Base-by-base conservation (phyloP, 805 yeast species). In the Candida namnaoensis region DNA sequence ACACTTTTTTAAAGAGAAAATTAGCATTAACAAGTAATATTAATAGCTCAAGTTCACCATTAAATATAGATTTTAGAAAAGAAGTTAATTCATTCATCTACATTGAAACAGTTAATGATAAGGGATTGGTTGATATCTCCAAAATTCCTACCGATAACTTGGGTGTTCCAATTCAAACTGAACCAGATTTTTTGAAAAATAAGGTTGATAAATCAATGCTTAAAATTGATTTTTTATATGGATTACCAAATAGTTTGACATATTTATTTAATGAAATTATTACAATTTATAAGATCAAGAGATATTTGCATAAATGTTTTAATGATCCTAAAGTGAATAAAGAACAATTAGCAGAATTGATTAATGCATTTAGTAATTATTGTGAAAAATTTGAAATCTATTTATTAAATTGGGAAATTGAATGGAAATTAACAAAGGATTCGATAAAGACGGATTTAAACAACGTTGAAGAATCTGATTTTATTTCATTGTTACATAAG, bases 181-280 rank as follows among this genome's bases (percentile, higher is more conserved):
- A 30, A 12, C 33, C 33, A 3, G 33, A 30, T 1, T 30, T 30
- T 12, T 6, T 30, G 33, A 30, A 30, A 30, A 12, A 12, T 12
- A 30, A 30, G 33, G 11, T 30, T 9, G 33, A 30, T 30, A 30
- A 30, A 30, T 30, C 33, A 30, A 30, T 30, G 33, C n/a, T 12
- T 5, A 30, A 30, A 8, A 80, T 90, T 1, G 95, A 84, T 58
- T 85, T 90, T 0, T 65, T 87, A 39, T 87, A 85, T 56, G 95
- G 95, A 1, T 64, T 88, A 42, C 95, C 96, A 7, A 86, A 84
- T 53, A 82, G 95, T 3, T 64, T 88, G 36, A 80, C 86, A 42
- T 51, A 80, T 23, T 62, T 87, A 41, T 85, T 88, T 60, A 74
- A 83, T 44, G 86, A 82, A 47, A 80, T 84, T 13, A 87, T 83